Conservation (phyloP, 179 eudicot species). For the Amaranthus tricolor region DNA sequence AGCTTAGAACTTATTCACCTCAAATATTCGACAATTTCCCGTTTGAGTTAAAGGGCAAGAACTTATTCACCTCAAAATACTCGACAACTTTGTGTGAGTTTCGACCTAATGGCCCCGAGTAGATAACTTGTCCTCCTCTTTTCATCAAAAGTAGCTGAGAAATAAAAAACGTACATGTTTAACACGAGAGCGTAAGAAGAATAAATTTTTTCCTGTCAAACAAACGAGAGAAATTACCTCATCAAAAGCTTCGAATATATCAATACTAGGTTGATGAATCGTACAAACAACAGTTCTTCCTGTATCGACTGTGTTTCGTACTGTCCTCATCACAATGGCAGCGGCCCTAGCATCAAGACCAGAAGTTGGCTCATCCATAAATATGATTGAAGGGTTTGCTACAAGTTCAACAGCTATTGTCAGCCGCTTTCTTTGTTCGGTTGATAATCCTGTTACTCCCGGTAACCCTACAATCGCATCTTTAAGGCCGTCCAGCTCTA, state of each 20-base stretch:
- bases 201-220: neutral
- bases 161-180: neutral
- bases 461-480: slow-evolving; percentile 87
- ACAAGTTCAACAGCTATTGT: slow-evolving; percentile 96
- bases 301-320: slow-evolving; percentile 89
- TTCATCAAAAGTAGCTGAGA: slow-evolving; percentile 76
- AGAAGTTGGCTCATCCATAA: slow-evolving; percentile 98
- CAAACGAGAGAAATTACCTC: slow-evolving; percentile 44
- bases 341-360: slow-evolving; percentile 99
- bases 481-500: slow-evolving; percentile 67
- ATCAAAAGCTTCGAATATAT: slow-evolving; percentile 94
- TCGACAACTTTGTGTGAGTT: slow-evolving; percentile 77
- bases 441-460: slow-evolving; percentile 82
- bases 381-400: slow-evolving; percentile 93
- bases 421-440: slow-evolving; percentile 89
- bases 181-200: neutral
- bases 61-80: slow-evolving; percentile 67
- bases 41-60: neutral
- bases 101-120: slow-evolving; percentile 81
- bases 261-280: slow-evolving; percentile 95
- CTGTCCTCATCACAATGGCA: slow-evolving; percentile 97
- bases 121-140: slow-evolving; percentile 94
- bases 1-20: neutral
- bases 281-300: slow-evolving; percentile 99
- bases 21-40: neutral